Evolutionary conservation across 192 early-diverging fungal genomes (phyloP), one percentile per base, ranked within the genome.

Genomic region (Dissophora ornata): DNA sequence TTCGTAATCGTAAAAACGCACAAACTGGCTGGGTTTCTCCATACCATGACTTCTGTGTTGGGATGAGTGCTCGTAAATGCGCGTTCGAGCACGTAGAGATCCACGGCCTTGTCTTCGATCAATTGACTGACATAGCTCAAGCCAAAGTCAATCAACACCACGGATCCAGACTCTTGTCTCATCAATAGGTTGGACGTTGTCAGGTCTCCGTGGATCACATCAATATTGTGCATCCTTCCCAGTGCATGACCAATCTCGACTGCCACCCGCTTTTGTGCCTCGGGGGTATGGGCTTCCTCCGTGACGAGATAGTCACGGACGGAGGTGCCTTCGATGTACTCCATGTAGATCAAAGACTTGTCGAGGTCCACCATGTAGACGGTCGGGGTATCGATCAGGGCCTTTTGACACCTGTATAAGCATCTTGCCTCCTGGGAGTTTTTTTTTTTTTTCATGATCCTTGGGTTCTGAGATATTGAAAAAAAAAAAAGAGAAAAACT

Each of bases 81-180:
- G 21, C 94, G 82, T 77, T 99, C 96, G 21, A 99, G 87, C n/a
- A 99, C 98, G 83, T 99, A 99, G 45, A 99, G 85, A 84, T 99
- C 98, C 1, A 99, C 98, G 4, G 94, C 98, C 79, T 97, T 98
- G 81, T 99, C 98, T 71, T 99, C 98, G 18, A 84, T 79, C 70
- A 96, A 82, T 24, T 79, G 67, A 28, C 95, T 95, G 36, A 91
- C 85, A 77, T 91, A 95, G 67, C 94, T 94, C 54, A 99, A 81
- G 0, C 98, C 98, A 89, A 99, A 99, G 84, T 99, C 98, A 67
- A 99, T 98, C 46, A 97, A 77, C 12, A 89, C 91, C 66, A 92
- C 56, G 21, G 86, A 82, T 11, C 68, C 84, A 9, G 69, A 60
- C 25, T 68, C 57, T 9, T 82, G 54, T 28, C 91, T 74, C 32